Evolutionary conservation across 257 asterid genomes (phyloP).

Genomic region (Galeopsis tetrahit): DNA sequence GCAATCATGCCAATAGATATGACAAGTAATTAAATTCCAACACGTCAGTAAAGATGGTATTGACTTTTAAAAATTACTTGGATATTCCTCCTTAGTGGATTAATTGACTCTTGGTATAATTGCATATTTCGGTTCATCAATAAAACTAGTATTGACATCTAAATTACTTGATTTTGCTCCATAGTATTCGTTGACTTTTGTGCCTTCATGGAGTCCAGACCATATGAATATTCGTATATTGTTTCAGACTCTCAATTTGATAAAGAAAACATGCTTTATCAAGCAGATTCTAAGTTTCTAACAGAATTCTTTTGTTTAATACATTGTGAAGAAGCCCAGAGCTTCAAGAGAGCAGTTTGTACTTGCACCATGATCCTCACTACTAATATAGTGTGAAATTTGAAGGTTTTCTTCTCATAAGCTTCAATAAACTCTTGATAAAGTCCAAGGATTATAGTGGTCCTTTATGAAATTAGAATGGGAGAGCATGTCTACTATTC

Average conservation of each 20-base stretch:
- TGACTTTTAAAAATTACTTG: neutral
- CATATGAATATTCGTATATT: constrained; percentile 9
- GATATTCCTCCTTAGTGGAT: constrained; percentile 19
- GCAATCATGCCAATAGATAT: constrained; percentile 5
- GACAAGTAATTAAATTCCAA: neutral
- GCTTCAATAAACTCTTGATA: neutral
- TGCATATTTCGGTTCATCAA: neutral
- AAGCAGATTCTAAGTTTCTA: neutral
- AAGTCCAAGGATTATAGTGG: neutral
- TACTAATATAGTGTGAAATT: neutral
- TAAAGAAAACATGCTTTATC: constrained; percentile 7
- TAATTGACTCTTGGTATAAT: neutral
- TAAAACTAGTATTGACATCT: neutral
- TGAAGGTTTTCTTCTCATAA: neutral
- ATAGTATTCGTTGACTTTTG: constrained; percentile 1
- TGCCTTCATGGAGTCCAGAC: neutral
- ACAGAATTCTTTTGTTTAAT: neutral
- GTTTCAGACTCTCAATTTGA: constrained; percentile 1
- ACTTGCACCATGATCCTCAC: neutral
- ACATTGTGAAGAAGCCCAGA: neutral
- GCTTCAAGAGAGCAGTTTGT: neutral
- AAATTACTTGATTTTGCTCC: neutral
- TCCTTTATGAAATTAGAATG: neutral
- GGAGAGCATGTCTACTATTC: neutral
- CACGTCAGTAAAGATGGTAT: neutral